These are phyloP conservation scores for Dactylellina leptospora DNA, from an alignment of 2,329 filamentous ascomycete genomes.

Conservation along the genomic window DNA sequence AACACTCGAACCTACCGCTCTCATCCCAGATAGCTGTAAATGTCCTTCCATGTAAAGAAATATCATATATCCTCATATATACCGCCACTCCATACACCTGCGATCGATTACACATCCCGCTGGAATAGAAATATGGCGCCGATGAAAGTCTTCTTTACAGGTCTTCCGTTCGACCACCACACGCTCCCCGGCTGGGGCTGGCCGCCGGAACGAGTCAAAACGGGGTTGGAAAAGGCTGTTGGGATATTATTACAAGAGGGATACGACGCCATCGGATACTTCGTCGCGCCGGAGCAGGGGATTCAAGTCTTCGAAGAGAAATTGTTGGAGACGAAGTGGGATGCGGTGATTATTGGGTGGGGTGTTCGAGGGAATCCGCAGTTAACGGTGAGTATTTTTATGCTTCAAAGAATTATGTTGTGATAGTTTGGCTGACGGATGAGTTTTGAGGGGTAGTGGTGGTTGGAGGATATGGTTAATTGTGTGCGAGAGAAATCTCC, in stretches of 20 bases:
- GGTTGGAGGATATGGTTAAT: slow-evolving; percentile 51
- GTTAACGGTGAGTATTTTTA: slow-evolving; percentile 31
- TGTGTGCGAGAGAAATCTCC: slow-evolving; percentile 40
- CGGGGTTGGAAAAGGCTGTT: slow-evolving; percentile 34
- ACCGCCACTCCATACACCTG: too few species aligned
- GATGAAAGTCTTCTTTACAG: slow-evolving; percentile 41
- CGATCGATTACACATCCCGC: too few species aligned
- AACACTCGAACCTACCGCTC: too few species aligned
- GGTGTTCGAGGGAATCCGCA: slow-evolving; percentile 47
- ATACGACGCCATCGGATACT: slow-evolving; percentile 49
- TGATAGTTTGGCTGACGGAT: not conserved
- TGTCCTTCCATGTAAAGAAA: too few species aligned
- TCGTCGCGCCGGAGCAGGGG: slow-evolving; percentile 44
- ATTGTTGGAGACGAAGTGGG: slow-evolving; percentile 42
- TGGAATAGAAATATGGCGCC: slow-evolving; percentile 24
- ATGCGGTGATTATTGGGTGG: slow-evolving; percentile 52
- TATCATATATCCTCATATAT: too few species aligned
- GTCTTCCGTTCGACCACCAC: slow-evolving; percentile 45
- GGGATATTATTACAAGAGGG: slow-evolving; percentile 36
- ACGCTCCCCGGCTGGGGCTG: slow-evolving; percentile 48
- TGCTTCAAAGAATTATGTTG: not conserved
- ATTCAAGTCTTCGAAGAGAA: slow-evolving; percentile 47
- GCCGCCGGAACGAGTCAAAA: slow-evolving; percentile 44
- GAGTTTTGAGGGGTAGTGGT: slow-evolving; percentile 12
- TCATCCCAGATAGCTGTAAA: too few species aligned